Percentiles rank a stretch among this genome's conserved stretches.
phyloP scores from a whole-genome alignment of 202 grass and related monocot species.

The Panicum hallii region DNA sequence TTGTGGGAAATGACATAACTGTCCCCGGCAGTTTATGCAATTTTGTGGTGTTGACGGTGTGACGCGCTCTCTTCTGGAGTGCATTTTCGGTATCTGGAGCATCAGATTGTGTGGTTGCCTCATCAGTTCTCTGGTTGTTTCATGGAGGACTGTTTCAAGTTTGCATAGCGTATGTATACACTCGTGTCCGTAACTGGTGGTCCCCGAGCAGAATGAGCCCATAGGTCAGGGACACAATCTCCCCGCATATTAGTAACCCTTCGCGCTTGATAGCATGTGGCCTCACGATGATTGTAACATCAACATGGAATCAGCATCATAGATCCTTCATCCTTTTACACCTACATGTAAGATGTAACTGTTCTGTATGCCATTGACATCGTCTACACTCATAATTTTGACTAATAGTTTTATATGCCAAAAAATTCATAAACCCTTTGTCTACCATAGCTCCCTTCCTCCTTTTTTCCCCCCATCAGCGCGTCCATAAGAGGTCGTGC shows the following conservation, averaged over 20 bases:
- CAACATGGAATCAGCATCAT: conserved; percentile 36
- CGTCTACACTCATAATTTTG: background rate
- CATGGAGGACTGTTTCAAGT: background rate
- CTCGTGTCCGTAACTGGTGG: background rate
- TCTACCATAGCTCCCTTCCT: background rate
- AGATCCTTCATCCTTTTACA: conserved; percentile 24
- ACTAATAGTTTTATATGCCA: background rate
- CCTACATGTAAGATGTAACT: background rate
- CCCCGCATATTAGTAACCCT: background rate
- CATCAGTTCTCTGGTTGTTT: background rate
- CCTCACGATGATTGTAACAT: background rate
- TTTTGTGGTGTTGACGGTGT: conserved; percentile 39
- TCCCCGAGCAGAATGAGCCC: background rate
- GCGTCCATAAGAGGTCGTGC: background rate
- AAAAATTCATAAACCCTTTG: background rate
- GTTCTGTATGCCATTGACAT: background rate
- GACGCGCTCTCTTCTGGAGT: background rate
- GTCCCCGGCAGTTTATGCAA: conserved; percentile 16
- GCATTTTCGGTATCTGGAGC: conserved; percentile 9
- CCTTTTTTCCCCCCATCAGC: background rate
- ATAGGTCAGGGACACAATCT: background rate
- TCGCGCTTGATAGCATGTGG: background rate
- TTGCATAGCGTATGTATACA: background rate
- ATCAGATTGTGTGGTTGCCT: conserved; percentile 45
- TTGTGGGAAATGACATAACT: conserved; percentile 31